Conservation (phyloP, 1,139 yeast genomes). For the Chernovozyma sophiae-reginae region DNA sequence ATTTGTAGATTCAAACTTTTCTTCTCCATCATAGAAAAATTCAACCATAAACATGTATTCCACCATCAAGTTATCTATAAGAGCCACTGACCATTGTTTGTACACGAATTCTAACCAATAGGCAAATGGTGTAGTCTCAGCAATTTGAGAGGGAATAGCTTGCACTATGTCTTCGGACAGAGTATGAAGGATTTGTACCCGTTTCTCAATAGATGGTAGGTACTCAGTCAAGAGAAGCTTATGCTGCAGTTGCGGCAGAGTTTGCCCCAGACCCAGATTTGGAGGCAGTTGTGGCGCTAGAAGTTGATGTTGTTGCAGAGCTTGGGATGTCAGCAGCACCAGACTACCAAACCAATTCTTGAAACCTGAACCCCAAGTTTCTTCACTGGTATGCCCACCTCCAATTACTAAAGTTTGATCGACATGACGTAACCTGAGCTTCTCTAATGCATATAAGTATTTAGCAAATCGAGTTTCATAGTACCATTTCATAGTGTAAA, state of each 20-base stretch:
- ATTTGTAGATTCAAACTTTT: conserved; percentile 20
- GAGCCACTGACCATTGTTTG: conserved; percentile 67
- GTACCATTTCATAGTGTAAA: conserved; percentile 91
- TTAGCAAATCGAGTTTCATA: conserved; percentile 75
- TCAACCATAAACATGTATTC: conserved; percentile 73
- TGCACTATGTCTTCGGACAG: conserved; percentile 34
- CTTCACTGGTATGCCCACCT: conserved; percentile 21
- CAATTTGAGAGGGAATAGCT: conserved; percentile 80
- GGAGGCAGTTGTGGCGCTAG: not conserved
- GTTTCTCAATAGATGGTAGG: conserved; percentile 50
- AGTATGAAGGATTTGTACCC: conserved; percentile 50
- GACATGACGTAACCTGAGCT: conserved; percentile 48
- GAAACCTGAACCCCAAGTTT: conserved; percentile 18
- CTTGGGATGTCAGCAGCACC: conserved; percentile 16
- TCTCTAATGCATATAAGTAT: conserved; percentile 72
- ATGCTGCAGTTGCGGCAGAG: conserved; percentile 3
- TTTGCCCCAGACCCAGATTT: not conserved
- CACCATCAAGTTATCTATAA: conserved; percentile 71
- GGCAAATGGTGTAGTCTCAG: conserved; percentile 66
- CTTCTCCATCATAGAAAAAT: conserved; percentile 57
- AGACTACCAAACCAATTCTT: conserved; percentile 24
- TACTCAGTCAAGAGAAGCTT: conserved; percentile 39
- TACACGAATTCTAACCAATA: conserved; percentile 73
- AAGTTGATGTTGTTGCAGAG: conserved; percentile 5
- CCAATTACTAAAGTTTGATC: conserved; percentile 56